A percentile compares a stretch with the other conserved stretches of the same genome.
phyloP scores from a whole-genome alignment of 495 filamentous ascomycete genomes.

The Trichoderma orchidacearum region DNA sequence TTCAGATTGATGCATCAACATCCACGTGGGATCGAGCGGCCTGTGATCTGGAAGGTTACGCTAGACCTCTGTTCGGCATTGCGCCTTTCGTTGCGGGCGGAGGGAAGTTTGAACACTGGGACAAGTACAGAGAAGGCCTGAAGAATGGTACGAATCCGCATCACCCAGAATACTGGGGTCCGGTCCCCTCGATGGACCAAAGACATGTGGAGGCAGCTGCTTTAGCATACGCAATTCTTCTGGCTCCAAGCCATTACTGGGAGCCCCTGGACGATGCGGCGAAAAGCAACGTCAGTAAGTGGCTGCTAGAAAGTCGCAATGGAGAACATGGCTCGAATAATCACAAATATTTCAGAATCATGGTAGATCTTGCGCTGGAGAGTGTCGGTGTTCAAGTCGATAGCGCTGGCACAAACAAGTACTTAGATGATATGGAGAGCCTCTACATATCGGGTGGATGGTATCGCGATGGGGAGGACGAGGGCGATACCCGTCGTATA shows the following conservation, averaged over 20 bases:
- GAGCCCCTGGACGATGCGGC: not conserved
- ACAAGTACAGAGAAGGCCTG: not conserved
- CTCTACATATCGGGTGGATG: not conserved
- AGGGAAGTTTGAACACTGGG: not conserved
- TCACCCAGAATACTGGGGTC: not conserved
- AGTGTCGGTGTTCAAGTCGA: not conserved
- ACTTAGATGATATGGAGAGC: not conserved
- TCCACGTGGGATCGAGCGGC: not conserved
- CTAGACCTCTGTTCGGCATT: not conserved
- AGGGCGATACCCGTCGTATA: not conserved
- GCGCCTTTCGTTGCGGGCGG: not conserved
- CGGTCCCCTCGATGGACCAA: not conserved
- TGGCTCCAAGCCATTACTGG: not conserved
- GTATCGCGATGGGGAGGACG: not conserved
- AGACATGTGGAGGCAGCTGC: not conserved
- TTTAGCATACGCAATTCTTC: not conserved
- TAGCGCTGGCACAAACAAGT: not conserved
- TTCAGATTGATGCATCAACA: not conserved
- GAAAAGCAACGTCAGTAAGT: not conserved
- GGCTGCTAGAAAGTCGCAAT: not conserved
- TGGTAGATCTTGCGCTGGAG: not conserved
- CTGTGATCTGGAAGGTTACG: not conserved
- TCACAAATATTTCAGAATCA: not conserved
- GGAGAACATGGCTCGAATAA: not conserved
- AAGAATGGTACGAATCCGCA: not conserved